These are phyloP conservation scores for Pythium aquatile DNA, from an alignment of 352 stramenopile species.

Conservation along the genomic window DNA sequence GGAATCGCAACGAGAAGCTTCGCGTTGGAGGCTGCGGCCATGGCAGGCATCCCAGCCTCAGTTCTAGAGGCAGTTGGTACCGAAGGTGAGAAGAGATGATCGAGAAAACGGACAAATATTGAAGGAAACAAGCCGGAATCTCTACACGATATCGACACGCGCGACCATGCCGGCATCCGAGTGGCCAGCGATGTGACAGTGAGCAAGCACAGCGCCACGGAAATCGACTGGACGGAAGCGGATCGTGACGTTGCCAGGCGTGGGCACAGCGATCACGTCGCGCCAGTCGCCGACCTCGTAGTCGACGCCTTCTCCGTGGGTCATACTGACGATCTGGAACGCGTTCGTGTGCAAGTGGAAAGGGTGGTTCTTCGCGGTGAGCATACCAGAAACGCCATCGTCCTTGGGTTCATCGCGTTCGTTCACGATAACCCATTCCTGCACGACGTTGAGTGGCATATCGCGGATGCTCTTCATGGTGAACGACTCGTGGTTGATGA, in stretches of 20 bases:
- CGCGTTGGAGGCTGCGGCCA: constrained; percentile 9
- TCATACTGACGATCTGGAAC: constrained; percentile 79
- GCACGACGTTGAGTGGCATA: constrained; percentile 53
- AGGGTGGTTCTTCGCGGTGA: constrained; percentile 69
- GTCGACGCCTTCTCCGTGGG: constrained; percentile 61
- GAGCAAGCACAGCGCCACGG: constrained; percentile 53
- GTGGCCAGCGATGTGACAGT: constrained; percentile 82
- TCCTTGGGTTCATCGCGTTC: constrained; percentile 32
- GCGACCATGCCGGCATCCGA: constrained; percentile 82
- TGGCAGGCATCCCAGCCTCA: constrained; percentile 3
- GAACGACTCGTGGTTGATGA: constrained; percentile 67
- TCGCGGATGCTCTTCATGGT: constrained; percentile 42
- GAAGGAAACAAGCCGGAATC: not conserved
- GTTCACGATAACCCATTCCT: constrained; percentile 80
- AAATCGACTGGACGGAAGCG: constrained; percentile 73
- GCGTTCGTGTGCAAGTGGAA: constrained; percentile 87
- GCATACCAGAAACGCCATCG: constrained; percentile 21
- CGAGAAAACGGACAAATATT: not conserved
- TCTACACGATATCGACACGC: constrained; percentile 41
- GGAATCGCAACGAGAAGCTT: constrained; percentile 11
- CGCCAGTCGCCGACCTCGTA: constrained; percentile 79
- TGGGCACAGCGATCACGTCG: constrained; percentile 76
- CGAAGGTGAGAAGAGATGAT: not conserved
- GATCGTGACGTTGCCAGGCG: constrained; percentile 77
- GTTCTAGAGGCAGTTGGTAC: not conserved